phyloP scores from a whole-genome alignment of 2,329 filamentous ascomycete genomes.

The Anthostomella pinea region DNA sequence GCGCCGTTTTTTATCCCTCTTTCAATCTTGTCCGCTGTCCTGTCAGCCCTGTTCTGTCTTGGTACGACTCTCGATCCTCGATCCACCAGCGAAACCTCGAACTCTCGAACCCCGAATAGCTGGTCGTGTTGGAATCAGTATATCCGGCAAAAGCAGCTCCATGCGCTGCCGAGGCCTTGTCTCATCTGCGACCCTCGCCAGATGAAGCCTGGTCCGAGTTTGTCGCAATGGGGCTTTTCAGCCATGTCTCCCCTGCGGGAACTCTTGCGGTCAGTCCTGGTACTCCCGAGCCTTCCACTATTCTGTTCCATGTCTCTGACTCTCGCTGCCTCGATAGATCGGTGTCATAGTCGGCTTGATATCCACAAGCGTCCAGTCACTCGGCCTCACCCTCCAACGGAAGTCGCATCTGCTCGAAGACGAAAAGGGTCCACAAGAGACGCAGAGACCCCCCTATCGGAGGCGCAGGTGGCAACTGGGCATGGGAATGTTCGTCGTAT shows the following conservation, averaged over 20 bases:
- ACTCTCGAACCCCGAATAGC: neutral
- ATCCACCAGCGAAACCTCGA: neutral
- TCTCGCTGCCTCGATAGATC: constrained; percentile 52
- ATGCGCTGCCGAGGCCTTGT: constrained; percentile 21
- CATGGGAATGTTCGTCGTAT: constrained; percentile 95
- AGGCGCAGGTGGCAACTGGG: constrained; percentile 93
- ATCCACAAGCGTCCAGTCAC: constrained; percentile 90
- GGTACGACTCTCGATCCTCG: neutral
- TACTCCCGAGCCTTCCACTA: neutral
- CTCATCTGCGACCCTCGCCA: constrained; percentile 33
- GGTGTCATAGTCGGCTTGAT: constrained; percentile 90
- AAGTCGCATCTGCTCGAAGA: constrained; percentile 98
- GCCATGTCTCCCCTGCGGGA: constrained; percentile 73
- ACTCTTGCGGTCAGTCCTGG: constrained; percentile 35
- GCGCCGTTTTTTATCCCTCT: too few species aligned
- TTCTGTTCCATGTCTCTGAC: constrained; percentile 13
- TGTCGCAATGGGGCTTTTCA: constrained; percentile 66
- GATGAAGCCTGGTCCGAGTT: constrained; percentile 43
- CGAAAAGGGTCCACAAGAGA: constrained; percentile 77
- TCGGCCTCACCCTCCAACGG: constrained; percentile 92
- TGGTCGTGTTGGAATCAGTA: neutral
- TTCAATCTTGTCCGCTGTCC: too few species aligned
- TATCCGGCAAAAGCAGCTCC: constrained; percentile 11
- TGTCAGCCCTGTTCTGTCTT: too few species aligned
- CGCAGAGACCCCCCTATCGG: constrained; percentile 81